A percentile compares a stretch with the other conserved stretches of the same genome.
Conservation (phyloP, 352 stramenopile genomes). For the Globisporangium irregulare region DNA sequence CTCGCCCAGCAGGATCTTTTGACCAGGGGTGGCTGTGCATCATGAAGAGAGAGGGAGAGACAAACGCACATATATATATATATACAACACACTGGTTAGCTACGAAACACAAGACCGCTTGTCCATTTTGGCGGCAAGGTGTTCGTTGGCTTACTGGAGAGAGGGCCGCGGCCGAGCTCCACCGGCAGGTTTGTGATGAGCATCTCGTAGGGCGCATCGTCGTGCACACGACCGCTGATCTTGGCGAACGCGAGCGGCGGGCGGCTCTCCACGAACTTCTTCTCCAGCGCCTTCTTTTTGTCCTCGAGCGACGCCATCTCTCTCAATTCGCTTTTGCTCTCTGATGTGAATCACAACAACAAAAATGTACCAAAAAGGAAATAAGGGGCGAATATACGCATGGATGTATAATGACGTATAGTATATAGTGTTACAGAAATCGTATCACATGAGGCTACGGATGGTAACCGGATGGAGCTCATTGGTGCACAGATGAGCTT, state of each 20-base stretch:
- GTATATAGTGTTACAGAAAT: background rate
- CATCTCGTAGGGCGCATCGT: slow-evolving; percentile 69
- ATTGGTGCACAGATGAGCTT: background rate
- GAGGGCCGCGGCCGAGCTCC: slow-evolving; percentile 62
- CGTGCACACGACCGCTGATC: slow-evolving; percentile 53
- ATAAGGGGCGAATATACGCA: background rate
- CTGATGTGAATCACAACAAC: background rate
- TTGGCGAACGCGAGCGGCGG: slow-evolving; percentile 82
- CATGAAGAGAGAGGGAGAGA: background rate
- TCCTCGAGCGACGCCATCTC: slow-evolving; percentile 43
- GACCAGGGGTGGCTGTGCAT: slow-evolving; percentile 30
- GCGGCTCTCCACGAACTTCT: slow-evolving; percentile 71
- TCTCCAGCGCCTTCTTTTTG: slow-evolving; percentile 75
- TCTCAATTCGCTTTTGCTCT: background rate
- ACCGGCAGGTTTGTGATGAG: slow-evolving; percentile 73
- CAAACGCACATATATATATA: background rate
- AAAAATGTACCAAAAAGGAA: background rate
- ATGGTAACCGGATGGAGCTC: slow-evolving; percentile 2
- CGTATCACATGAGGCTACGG: background rate
- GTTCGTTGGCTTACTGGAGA: slow-evolving; percentile 24
- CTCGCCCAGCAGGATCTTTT: slow-evolving; percentile 66
- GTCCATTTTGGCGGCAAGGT: background rate
- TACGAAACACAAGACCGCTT: background rate
- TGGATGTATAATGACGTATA: background rate
- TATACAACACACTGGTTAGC: background rate